These are phyloP conservation scores for Corynespora cassiicola DNA, from an alignment of 2,329 filamentous ascomycete genomes.

Conservation along the genomic window DNA sequence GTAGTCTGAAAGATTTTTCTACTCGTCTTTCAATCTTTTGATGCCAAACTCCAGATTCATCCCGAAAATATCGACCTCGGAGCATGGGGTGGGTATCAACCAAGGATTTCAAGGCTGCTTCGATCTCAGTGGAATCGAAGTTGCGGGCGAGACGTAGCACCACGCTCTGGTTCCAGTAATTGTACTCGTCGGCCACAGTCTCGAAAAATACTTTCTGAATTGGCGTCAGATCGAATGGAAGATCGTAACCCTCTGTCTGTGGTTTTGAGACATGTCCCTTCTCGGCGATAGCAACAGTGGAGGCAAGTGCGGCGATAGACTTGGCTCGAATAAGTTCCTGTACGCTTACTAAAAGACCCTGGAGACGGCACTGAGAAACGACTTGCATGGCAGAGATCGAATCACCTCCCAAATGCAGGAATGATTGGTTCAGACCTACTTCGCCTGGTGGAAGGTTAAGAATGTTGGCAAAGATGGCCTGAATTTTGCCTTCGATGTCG, in stretches of 20 bases:
- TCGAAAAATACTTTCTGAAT: conserved; percentile 39
- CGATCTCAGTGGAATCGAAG: conserved; percentile 31
- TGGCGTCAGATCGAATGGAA: conserved; percentile 36
- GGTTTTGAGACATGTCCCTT: conserved; percentile 1
- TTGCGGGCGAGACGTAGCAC: conserved; percentile 28
- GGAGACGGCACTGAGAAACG: conserved; percentile 36
- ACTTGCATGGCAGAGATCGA: conserved; percentile 45
- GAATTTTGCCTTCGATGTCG: conserved; percentile 31
- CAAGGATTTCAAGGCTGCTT: conserved; percentile 36
- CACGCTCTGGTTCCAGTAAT: conserved; percentile 43
- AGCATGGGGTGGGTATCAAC: conserved; percentile 49
- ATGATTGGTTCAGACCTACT: conserved; percentile 39
- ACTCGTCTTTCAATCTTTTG: conserved; percentile 37
- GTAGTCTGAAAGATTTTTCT: conserved; percentile 31
- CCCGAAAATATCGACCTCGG: conserved; percentile 42
- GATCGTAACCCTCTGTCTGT: conserved; percentile 24
- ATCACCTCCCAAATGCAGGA: conserved; percentile 43
- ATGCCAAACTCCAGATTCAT: conserved; percentile 35
- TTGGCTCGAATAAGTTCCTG: conserved; percentile 42
- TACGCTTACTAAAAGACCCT: conserved; percentile 36
- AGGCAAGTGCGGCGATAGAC: conserved; percentile 35
- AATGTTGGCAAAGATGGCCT: conserved; percentile 37
- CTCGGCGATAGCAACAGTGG: conserved; percentile 19
- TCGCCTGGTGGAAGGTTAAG: conserved; percentile 33
- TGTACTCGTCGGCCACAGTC: conserved; percentile 28